Base-by-base conservation (phyloP, 129 eudicot species). In the Chrysanthemum makinoi region DNA sequence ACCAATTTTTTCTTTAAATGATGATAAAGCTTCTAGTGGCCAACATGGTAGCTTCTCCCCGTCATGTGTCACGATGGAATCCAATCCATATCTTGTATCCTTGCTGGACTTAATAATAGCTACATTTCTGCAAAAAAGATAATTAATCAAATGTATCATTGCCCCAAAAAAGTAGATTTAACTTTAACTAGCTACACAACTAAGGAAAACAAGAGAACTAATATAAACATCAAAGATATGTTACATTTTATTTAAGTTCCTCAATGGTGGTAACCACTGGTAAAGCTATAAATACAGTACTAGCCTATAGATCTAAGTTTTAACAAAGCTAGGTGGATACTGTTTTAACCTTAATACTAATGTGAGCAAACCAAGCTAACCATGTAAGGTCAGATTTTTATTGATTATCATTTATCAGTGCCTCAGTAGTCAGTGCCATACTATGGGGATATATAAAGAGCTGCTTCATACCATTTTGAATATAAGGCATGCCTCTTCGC, bases 21-120 rank as follows among this genome's bases (percentile, higher is more conserved):
- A 88, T 44, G 91, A 95, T 55, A 95, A 82, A 61, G 86, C 84
- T 10, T 83, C 82, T 72, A 95, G 79, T 43, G 99, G 91, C 85
- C 89, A 84, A 76, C 99, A 95, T 48, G 97, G 94, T 70, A 88
- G 74, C 83, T 83, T 95, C 72, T 86, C 93, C 54, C 99, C 97
- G 61, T 95, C 97, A 76, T 95, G 99, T 16, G 97, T 95, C 73
- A 88, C 97, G 26, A 95, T 80, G 56, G 94, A 86, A 55, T 84
- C 89, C 78, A 90, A 74, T 62, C 84, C 99, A 72, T 95, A 90
- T 81, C 99, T 81, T 44, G 85, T 84, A 80, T 95, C 99, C 84
- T 95, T 95, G 83, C 76, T 83, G 50, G 99, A 95, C 73, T 95
- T 95, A 66, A 95, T 83, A 44, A 95, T 56, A 63, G 95, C 96